These are phyloP conservation scores for Aspergillus asperescens DNA, from an alignment of 495 filamentous ascomycete genomes.

Conservation along the genomic window DNA sequence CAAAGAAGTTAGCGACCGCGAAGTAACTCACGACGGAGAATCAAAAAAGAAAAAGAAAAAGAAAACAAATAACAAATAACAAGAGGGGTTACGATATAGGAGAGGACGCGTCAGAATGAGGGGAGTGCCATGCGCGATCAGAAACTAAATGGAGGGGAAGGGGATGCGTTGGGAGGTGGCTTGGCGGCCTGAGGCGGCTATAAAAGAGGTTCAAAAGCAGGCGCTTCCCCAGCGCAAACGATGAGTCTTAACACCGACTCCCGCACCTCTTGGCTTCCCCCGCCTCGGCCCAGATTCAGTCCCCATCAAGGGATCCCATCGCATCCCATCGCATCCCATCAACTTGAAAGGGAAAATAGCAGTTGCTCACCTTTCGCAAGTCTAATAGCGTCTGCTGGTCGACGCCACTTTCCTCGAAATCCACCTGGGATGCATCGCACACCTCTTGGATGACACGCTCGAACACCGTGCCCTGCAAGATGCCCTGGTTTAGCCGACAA, in stretches of 20 bases:
- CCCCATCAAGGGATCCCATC: conserved; percentile 4
- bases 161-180: conserved; percentile 16
- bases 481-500: conserved; percentile 30
- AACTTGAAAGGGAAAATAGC: conserved; percentile 16
- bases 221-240: conserved; percentile 36
- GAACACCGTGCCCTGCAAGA: conserved; percentile 71
- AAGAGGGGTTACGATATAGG: background rate
- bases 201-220: conserved; percentile 41
- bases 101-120: background rate
- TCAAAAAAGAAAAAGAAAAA: conserved; percentile 2
- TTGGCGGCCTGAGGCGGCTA: conserved; percentile 36
- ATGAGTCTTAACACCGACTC: conserved; percentile 32
- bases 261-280: conserved; percentile 36
- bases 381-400: conserved; percentile 78
- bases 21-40: no score
- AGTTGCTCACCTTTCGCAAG: conserved; percentile 67
- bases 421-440: conserved; percentile 76
- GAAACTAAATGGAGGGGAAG: conserved; percentile 5
- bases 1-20: conserved; percentile 19
- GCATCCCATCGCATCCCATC: conserved; percentile 5
- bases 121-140: background rate
- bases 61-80: conserved; percentile 14
- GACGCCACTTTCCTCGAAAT: conserved; percentile 95
- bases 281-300: conserved; percentile 24
- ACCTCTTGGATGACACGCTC: conserved; percentile 87